phyloP scores from a whole-genome alignment of 257 asterid genomes.

The Scutellaria minor region DNA sequence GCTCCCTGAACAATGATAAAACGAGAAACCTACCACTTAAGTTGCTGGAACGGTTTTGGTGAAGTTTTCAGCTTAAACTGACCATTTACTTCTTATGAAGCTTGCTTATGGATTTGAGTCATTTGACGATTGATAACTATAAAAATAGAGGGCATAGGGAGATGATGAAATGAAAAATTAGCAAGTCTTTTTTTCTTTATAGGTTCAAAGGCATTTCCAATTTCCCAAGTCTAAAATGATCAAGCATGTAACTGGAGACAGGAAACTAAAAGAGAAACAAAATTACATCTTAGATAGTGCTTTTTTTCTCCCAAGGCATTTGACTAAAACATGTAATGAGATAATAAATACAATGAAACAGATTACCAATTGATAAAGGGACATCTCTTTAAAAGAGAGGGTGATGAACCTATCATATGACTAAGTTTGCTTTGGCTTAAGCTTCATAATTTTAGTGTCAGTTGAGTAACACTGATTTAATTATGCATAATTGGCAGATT shows the following conservation, averaged over 20 bases:
- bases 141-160: background rate
- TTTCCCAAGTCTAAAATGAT: background rate
- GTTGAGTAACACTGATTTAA: background rate
- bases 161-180: background rate
- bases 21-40: background rate
- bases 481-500: background rate
- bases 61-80: background rate
- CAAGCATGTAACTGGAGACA: too few species aligned
- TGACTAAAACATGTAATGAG: too few species aligned
- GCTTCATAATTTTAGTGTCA: background rate
- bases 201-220: background rate
- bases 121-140: background rate
- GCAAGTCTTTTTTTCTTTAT: background rate
- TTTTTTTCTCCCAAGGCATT: too few species aligned
- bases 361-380: background rate
- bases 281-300: too few species aligned
- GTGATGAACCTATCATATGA: background rate
- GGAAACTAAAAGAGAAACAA: too few species aligned
- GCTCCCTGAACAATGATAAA: conserved; percentile 16
- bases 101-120: conserved; percentile 5
- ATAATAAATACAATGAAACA: too few species aligned
- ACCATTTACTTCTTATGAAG: background rate
- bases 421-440: background rate
- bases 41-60: background rate
- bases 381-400: too few species aligned